phyloP scores from a whole-genome alignment of 805 yeast species.

The Phaffomyces antillensis region DNA sequence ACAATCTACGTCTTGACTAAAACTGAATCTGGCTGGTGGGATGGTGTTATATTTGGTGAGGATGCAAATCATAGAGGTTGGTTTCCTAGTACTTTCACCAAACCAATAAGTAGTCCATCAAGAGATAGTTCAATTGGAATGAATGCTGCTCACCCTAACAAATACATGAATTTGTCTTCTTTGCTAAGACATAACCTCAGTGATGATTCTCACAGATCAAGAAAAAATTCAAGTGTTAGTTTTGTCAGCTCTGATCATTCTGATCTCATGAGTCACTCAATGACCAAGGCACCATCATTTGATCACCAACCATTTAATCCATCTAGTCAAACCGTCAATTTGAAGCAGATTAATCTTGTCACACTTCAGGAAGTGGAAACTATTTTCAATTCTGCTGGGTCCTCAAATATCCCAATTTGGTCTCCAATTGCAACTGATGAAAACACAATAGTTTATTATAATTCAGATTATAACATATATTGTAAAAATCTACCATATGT shows the following conservation, averaged over 20 bases:
- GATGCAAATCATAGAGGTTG: conserved; percentile 56
- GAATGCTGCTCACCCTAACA: conserved; percentile 6
- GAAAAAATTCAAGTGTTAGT: conserved; percentile 44
- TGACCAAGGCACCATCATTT: neutral
- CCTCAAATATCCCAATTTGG: conserved; percentile 44
- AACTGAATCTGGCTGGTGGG: conserved; percentile 78
- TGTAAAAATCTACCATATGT: conserved; percentile 53
- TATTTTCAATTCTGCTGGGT: conserved; percentile 28
- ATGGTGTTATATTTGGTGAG: conserved; percentile 45
- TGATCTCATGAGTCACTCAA: neutral
- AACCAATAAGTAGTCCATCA: conserved; percentile 22
- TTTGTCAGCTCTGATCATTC: conserved; percentile 32
- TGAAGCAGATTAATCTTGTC: conserved; percentile 22
- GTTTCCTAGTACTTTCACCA: conserved; percentile 69
- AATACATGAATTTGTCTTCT: conserved; percentile 11
- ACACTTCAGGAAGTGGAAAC: conserved; percentile 31
- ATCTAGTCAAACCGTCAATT: conserved; percentile 9
- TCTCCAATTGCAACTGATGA: conserved; percentile 49
- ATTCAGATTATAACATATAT: conserved; percentile 51
- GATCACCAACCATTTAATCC: conserved; percentile 7
- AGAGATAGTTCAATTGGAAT: neutral
- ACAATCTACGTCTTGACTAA: conserved; percentile 62
- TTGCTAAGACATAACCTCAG: conserved; percentile 20
- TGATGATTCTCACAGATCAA: conserved; percentile 20
- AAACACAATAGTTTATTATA: conserved; percentile 52